phyloP scores from a whole-genome alignment of 2,329 filamentous ascomycete species.

The Cercospora zeina region DNA sequence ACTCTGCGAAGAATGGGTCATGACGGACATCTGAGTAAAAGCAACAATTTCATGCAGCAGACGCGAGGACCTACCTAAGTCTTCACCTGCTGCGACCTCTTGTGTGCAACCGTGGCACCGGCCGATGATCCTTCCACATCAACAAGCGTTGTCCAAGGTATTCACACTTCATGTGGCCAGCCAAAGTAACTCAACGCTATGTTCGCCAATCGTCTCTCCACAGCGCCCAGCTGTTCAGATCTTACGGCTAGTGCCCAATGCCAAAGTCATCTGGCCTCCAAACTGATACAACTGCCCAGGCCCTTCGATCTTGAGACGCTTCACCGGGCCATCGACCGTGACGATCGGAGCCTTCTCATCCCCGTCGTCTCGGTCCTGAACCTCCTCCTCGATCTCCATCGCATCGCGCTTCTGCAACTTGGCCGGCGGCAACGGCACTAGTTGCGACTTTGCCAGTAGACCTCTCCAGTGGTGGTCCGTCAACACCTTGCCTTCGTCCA shows the following conservation, averaged over 20 bases:
- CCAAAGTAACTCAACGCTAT: not conserved
- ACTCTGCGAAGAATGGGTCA: not conserved
- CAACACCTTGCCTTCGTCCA: conserved; percentile 2
- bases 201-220: not conserved
- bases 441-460: conserved; percentile 6
- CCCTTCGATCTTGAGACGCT: conserved; percentile 1
- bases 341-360: not conserved
- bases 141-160: not conserved
- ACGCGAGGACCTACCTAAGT: not conserved
- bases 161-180: not conserved
- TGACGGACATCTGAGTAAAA: not conserved
- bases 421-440: not conserved
- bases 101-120: not conserved
- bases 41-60: not conserved
- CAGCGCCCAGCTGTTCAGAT: not conserved
- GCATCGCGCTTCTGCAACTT: conserved; percentile 4
- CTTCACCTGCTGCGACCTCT: not conserved
- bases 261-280: conserved; percentile 8
- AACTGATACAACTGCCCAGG: conserved; percentile 2
- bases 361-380: not conserved
- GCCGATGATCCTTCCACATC: not conserved
- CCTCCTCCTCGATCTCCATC: not conserved
- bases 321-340: not conserved
- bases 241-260: not conserved
- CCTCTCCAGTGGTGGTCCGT: not conserved